Evolutionary conservation across 768 basidiomycete species (phyloP), one percentile per base, ranked within the genome.

Genomic region (Mycena rosella): DNA sequence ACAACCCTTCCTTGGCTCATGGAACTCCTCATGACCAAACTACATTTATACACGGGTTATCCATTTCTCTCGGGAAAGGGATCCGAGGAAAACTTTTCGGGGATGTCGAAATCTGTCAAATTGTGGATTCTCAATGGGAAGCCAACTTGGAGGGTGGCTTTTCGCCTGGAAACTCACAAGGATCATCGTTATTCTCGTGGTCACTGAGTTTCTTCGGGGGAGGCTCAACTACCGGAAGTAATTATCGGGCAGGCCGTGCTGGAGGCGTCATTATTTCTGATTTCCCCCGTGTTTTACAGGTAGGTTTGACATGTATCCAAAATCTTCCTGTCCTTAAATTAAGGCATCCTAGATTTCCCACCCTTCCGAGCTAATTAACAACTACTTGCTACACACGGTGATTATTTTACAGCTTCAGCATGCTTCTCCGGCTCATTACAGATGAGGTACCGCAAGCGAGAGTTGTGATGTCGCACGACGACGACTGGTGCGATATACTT

Each of bases 391-490:
- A 20, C 9, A 32, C 2, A 55, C 47, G 61, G 61, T 63, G 5
- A 5, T 22, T 29, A 26, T 29, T 7, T 24, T 40, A 3, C n/a
- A n/a, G n/a, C n/a, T n/a, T n/a, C n/a, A n/a, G n/a, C n/a, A n/a
- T n/a, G n/a, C n/a, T n/a, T n/a, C n/a, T n/a, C n/a, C n/a, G n/a
- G n/a, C n/a, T n/a, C n/a, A n/a, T n/a, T n/a, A n/a, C n/a, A n/a
- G n/a, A n/a, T n/a, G n/a, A 65, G 57, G 18, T 5, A 3, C 58
- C 48, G 8, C 29, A 58, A 34, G 48, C 64, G 26, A 32, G 27
- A 30, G 40, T 59, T 45, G 56, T 59, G 3, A 59, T 66, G 34
- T 52, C 59, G 3, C 59, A 60, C 40, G 57, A 66, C 24, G 65
- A 66, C 26, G 40, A 65, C 30, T 58, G 58, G 58, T 3, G 49